Base-by-base conservation (phyloP, 805 yeast species). In the Wickerhamomyces queroliae region DNA sequence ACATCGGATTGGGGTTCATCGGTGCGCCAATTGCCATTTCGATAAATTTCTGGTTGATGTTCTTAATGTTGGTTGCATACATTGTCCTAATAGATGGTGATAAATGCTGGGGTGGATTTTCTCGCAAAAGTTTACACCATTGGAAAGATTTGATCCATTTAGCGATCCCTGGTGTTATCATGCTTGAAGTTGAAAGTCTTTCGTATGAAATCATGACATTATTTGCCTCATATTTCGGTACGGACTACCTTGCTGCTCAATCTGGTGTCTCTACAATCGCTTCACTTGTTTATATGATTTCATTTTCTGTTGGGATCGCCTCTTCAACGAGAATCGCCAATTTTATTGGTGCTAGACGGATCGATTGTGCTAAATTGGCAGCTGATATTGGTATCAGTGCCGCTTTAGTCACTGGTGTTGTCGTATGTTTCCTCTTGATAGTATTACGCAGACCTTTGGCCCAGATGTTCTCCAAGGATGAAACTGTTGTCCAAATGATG, bases 21-120 rank as follows among this genome's bases (percentile, higher is more conserved):
- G 95, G 95, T 1, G 90, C 95, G 0, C 90, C 95, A 3, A 63
- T 80, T 13, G 86, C 90, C 6, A 76, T 77, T 23, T 71, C 78
- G 5, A 58, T 80, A 22, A 76, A 82, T 17, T 78, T 80, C 52
- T 83, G 89, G 83, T 45, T 74, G 20, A 76, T 77, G 74, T 69
- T 80, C 2, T 33, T 72, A 8, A 53, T 81, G 31, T 53, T 84
- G 44, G 55, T 78, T 13, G 46, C 66, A 7, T 87, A 85, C 51
- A 76, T 75, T 4, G 36, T 59, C 1, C 71, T 72, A 51, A 61
- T 80, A n/a, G 56, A 61, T 25, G 61, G 61, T 8, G 32, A 45
- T 19, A 44, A 52, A 19, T 62, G 68, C 36, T 62, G 67, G 67
- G 65, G 56, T 62, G 73, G 46, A 7, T 37, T 39, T 12, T 44